Evolutionary conservation across 345 rosid genomes (phyloP).

Genomic region (Stellera chamaejasme): DNA sequence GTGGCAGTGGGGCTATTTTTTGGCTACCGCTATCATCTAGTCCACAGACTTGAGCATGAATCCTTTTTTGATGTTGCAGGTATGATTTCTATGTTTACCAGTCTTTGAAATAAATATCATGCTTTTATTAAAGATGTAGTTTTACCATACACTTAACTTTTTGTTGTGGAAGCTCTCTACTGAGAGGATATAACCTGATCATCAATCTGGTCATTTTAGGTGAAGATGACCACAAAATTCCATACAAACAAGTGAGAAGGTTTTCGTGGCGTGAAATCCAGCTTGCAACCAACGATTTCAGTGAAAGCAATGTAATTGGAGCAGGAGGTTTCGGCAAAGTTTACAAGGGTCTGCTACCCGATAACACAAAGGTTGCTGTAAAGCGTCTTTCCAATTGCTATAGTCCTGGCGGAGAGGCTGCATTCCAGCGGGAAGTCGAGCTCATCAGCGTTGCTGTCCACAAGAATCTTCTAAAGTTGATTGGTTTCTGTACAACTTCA

Average conservation of each 20-base stretch:
- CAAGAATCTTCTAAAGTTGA: slow-evolving; percentile 66
- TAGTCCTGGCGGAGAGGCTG: slow-evolving; percentile 84
- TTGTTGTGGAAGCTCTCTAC: too few species aligned
- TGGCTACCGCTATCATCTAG: slow-evolving; percentile 35
- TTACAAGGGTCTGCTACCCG: slow-evolving; percentile 75
- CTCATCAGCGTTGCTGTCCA: slow-evolving; percentile 85
- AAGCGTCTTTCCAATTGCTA: slow-evolving; percentile 71
- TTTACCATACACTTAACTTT: too few species aligned
- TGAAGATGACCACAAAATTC: slow-evolving; percentile 60
- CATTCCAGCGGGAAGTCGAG: slow-evolving; percentile 74
- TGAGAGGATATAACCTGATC: too few species aligned
- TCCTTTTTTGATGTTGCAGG: slow-evolving; percentile 74
- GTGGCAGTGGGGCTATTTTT: slow-evolving; percentile 40
- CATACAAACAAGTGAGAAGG: slow-evolving; percentile 61
- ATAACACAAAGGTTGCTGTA: slow-evolving; percentile 67
- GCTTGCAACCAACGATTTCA: slow-evolving; percentile 77
- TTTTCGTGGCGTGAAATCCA: slow-evolving; percentile 77
- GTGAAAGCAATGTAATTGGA: slow-evolving; percentile 67
- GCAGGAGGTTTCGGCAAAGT: slow-evolving; percentile 97
- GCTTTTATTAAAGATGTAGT: too few species aligned
- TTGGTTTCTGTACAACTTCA: slow-evolving; percentile 71
- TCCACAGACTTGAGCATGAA: slow-evolving; percentile 35
- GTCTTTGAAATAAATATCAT: neutral
- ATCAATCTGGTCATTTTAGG: slow-evolving; percentile 27
- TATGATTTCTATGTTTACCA: slow-evolving; percentile 16